phyloP scores from a whole-genome alignment of 306 rosid genomes.

The Trifolium dubium region DNA sequence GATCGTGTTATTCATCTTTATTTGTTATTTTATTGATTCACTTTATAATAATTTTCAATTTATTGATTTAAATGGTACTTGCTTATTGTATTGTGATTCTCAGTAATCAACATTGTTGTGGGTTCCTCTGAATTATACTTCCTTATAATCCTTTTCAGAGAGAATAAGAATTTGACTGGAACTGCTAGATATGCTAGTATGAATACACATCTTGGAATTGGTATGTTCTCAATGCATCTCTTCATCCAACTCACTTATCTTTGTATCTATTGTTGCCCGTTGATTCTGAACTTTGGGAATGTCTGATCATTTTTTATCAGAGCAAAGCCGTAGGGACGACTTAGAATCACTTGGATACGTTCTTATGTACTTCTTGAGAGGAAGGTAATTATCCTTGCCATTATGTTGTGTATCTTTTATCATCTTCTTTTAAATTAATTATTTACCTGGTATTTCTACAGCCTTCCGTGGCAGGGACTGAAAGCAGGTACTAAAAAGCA shows the following conservation, averaged over 20 bases:
- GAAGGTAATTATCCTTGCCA: conserved; percentile 64
- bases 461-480: conserved; percentile 99
- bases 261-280: conserved; percentile 18
- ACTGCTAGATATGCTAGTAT: conserved; percentile 98
- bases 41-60: conserved; percentile 7
- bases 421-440: conserved; percentile 12
- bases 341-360: conserved; percentile 97
- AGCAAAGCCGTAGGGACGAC: conserved; percentile 99
- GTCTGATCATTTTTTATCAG: conserved; percentile 48
- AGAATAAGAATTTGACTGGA: conserved; percentile 95
- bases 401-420: conserved; percentile 25
- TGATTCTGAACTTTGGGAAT: conserved; percentile 43
- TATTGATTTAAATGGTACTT: conserved; percentile 15
- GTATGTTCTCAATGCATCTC: conserved; percentile 49
- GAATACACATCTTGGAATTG: conserved; percentile 98
- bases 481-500: conserved; percentile 98
- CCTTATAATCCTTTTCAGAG: conserved; percentile 61
- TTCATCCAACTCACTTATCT: conserved; percentile 31
- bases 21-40: background rate
- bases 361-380: conserved; percentile 90
- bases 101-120: background rate
- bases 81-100: conserved; percentile 19
- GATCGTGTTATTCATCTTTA: conserved; percentile 2
- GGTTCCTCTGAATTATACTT: conserved; percentile 35
- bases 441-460: conserved; percentile 51